phyloP scores from a whole-genome alignment of 176 grass and related monocot genomes.

The Puya raimondii region DNA sequence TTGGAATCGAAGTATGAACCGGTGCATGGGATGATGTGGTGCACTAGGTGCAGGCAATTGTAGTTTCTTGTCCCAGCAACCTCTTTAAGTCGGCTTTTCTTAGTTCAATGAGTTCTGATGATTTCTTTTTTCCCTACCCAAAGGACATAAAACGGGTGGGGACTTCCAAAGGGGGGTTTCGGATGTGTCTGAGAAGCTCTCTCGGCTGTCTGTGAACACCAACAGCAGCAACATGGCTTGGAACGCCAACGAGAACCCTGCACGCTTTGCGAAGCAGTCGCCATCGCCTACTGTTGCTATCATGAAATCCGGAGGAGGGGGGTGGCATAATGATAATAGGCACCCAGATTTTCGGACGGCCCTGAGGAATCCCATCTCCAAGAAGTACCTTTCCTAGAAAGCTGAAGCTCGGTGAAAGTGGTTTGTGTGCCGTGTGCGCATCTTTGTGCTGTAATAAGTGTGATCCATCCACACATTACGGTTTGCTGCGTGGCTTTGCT shows the following conservation, averaged over 20 bases:
- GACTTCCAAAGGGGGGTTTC: constrained; percentile 23
- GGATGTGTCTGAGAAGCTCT: constrained; percentile 42
- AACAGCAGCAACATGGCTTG: constrained; percentile 30
- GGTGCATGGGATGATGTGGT: too few relatives aligned
- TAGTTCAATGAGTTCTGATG: neutral
- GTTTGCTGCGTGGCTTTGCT: too few relatives aligned
- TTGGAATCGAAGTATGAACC: too few relatives aligned
- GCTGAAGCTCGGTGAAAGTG: neutral
- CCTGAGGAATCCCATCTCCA: constrained; percentile 42
- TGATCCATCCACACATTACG: too few relatives aligned
- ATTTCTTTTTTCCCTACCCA: neutral
- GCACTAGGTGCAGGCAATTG: too few relatives aligned
- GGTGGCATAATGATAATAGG: neutral
- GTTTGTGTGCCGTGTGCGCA: too few relatives aligned
- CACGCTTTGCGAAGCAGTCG: constrained; percentile 13
- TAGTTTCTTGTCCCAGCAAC: too few relatives aligned
- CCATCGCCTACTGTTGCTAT: constrained; percentile 12
- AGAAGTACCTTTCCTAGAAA: constrained; percentile 55
- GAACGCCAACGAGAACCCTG: constrained; percentile 24
- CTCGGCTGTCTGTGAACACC: constrained; percentile 41
- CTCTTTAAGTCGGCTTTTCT: too few relatives aligned
- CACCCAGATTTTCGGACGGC: constrained; percentile 26
- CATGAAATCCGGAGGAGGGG: constrained; percentile 47
- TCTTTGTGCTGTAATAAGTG: too few relatives aligned
- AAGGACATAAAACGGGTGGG: constrained; percentile 17